These are phyloP conservation scores for Thymus mandschuricus DNA, from an alignment of 257 asterid genomes.

Conservation along the genomic window DNA sequence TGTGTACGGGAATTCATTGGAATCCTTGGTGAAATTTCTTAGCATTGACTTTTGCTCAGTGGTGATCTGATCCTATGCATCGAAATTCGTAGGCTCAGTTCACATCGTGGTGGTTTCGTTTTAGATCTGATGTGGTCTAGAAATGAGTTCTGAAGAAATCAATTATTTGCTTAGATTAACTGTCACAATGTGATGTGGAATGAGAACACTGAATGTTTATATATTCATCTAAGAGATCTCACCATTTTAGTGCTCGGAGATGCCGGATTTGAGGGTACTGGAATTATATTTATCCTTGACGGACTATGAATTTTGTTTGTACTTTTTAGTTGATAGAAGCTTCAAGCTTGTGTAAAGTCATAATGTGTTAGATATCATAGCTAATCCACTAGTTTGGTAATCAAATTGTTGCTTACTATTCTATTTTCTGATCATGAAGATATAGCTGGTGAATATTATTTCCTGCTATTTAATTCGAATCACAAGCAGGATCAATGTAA, in stretches of 20 bases:
- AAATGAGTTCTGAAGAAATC: background rate
- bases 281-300: background rate
- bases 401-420: background rate
- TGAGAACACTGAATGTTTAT: background rate
- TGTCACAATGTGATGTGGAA: background rate
- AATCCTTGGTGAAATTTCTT: background rate
- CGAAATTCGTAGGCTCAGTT: slow-evolving; percentile 7
- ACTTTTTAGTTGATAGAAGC: background rate
- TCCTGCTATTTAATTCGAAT: background rate
- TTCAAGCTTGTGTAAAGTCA: background rate
- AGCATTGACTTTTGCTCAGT: background rate
- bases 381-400: background rate
- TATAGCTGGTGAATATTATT: background rate
- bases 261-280: background rate
- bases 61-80: background rate
- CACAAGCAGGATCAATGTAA: background rate
- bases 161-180: background rate
- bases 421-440: background rate
- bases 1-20: background rate
- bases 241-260: background rate
- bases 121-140: slow-evolving; percentile 29
- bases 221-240: background rate
- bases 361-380: no score
- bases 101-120: background rate
- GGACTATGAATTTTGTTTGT: background rate